Evolutionary conservation across 257 asterid species (phyloP), one percentile per base, ranked within the genome.

Genomic region (Marsdenia floribunda): DNA sequence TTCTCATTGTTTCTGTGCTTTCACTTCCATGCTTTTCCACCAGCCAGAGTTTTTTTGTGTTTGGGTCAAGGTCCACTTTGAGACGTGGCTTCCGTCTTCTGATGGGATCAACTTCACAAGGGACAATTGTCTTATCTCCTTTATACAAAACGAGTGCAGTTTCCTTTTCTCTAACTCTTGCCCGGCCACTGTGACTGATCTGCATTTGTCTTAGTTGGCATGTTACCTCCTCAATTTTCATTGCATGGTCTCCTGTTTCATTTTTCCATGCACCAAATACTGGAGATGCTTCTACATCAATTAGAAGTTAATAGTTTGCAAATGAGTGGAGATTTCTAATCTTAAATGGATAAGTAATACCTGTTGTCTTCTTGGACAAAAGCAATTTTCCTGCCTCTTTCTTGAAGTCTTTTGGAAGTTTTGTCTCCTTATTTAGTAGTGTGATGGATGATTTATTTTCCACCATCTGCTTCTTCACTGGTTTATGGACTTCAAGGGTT

Each of bases 1-100:
- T 74, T 78, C 82, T 92, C 84, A 79, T 78, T 64, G 85, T 74
- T 77, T 88, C 92, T 44, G 94, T 78, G 78, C 69, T 80, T 75
- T 83, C 90, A 75, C 85, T 78, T 81, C 82, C 93, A 81, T 88
- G 89, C 76, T 87, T 86, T 73, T 90, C 90, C 97, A 92, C 90
- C 79, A 92, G 82, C 99, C 98, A 94, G 52, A 87, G 81, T 82
- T 91, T 87, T 80, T 77, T 88, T 29, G 98, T 86, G 90, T 94
- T 96, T 6, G 93, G 90, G 80, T 94, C 98, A 78, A 94, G 98
- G 89, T 94, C 90, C 78, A 94, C 98, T 81, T 80, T 94, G 53
- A 98, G 97, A 70, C 99, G 92, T 57, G 89, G 85, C 76, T 35
- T 80, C 63, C 72, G 85, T 47, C 80, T 90, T 81, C 85, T 90